Evolutionary conservation across 2,329 filamentous ascomycete species (phyloP), one percentile per base, ranked within the genome.

Genomic region (Arthrobotrys iridis): DNA sequence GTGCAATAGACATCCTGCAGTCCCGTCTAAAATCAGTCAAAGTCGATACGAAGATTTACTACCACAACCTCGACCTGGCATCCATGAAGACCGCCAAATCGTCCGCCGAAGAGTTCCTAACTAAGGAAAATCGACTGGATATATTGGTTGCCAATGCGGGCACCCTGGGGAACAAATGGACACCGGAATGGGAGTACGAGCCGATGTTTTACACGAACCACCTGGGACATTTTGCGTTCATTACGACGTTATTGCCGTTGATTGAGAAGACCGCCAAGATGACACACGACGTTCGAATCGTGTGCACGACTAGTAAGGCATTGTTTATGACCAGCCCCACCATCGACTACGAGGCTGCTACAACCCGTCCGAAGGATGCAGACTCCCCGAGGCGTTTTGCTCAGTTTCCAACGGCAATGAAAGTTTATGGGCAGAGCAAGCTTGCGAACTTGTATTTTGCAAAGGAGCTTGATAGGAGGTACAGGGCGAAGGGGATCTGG

Each of bases 391-490:
- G 59, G 26, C 15, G 33, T 3, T 1, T 79, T 24, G 15, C 35
- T 30, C 22, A 59, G 50, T 76, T 66, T 11, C 41, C 78, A 59
- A 81, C 81, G 24, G 75, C 79, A 6, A 83, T 82, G 80, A 71
- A 74, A 3, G 80, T 82, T 11, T 84, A 84, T 76, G 84, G 83
- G 0, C 83, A 85, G 75, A 83, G 81, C 50, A 86, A 87, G 77
- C 79, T 86, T 1, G 85, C 85, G 0, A 84, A 85, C 72, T 77
- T 86, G 3, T 79, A 85, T 1, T 85, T 83, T 77, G 80, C 83
- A 2, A 78, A 79, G 6, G 81, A 83, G 57, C 78, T 86, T 2
- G 82, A 78, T 48, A 91, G 15, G 87, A 87, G 3, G 90, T 91
- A n/a, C 90, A 91, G 0, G 86, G 86, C 13, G 81, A 84, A 65